Evolutionary conservation across 1,284 basidiomycete genomes (phyloP), one percentile per base, ranked within the genome.

Genomic region (Phellinidium pouzarii): DNA sequence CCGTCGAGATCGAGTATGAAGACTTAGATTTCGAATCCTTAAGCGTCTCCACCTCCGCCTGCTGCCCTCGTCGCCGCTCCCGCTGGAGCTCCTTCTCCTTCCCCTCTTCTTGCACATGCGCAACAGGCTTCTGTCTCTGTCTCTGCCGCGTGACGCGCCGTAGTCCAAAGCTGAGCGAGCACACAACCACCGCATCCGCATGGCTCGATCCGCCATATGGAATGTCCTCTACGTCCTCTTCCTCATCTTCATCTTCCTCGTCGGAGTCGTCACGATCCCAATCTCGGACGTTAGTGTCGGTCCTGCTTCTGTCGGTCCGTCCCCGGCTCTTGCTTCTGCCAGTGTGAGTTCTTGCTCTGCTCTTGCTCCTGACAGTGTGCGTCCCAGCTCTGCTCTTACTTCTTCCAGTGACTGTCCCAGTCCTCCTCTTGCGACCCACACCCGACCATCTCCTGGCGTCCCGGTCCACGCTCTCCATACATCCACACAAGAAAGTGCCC

Each of bases 151-250:
- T 9, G 14, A 56, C 41, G 29, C 50, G 45, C 40, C 49, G 44
- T 1, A 56, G 34, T 11, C 54, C 54, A 40, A 56, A 52, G 4
- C 54, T 46, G 19, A 56, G 44, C 8, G 50, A 45, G 34, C 50
- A 52, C 14, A 52, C 25, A 6, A 56, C 54, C 4, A 45, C 26
- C 27, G 44, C 50, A 22, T 23, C 38, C 4, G 36, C 31, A 17
- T 51, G 42, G 44, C 34, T 46, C 38, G 42, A 17, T 7, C 46
- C 52, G n/a, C 12, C 36, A 17, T 40, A 23, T 19, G 12, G 17
- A 6, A 19, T 34, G 17, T 46, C 44, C 12, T 47, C 47, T 22
- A 48, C 45, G 27, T 48, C 52, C 38, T 56, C 54, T 14, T 46
- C 48, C 27, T 26, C 31, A 17, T 50, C 53, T 5, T 25, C 43